A percentile compares a stretch with the other conserved stretches of the same genome.
Conservation (phyloP, 345 rosid genomes). For the Arabidopsis thaliana region DNA sequence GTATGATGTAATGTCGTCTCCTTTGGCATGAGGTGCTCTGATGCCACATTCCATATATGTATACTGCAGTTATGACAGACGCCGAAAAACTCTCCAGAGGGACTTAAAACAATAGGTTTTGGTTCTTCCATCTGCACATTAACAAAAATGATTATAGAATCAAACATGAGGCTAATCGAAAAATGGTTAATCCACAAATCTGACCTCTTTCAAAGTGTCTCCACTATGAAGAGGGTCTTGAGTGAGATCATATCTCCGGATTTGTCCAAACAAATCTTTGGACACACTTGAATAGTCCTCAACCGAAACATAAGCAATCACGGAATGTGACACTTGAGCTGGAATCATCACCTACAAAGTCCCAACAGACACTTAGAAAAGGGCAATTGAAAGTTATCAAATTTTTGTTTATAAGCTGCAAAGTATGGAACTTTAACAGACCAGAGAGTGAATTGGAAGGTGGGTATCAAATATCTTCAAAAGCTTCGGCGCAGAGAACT, state of each 20-base stretch:
- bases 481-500: conserved; percentile 64
- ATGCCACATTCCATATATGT: conserved; percentile 62
- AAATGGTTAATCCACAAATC: neutral
- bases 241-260: conserved; percentile 70
- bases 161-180: neutral
- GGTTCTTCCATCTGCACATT: conserved; percentile 62
- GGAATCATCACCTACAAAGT: neutral
- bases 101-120: conserved; percentile 54
- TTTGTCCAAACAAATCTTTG: conserved; percentile 48
- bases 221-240: conserved; percentile 59
- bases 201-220: conserved; percentile 66
- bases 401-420: neutral
- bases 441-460: conserved; percentile 73
- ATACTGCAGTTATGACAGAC: conserved; percentile 53
- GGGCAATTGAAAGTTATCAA: neutral
- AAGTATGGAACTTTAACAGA: conserved; percentile 32
- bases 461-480: conserved; percentile 60
- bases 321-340: conserved; percentile 1
- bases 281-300: conserved; percentile 45
- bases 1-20: conserved; percentile 75
- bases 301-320: conserved; percentile 65
- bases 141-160: neutral
- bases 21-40: conserved; percentile 44
- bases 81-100: conserved; percentile 64
- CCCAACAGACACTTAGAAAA: neutral